phyloP scores from a whole-genome alignment of 176 grass and related monocot species.

The Zea mays region DNA sequence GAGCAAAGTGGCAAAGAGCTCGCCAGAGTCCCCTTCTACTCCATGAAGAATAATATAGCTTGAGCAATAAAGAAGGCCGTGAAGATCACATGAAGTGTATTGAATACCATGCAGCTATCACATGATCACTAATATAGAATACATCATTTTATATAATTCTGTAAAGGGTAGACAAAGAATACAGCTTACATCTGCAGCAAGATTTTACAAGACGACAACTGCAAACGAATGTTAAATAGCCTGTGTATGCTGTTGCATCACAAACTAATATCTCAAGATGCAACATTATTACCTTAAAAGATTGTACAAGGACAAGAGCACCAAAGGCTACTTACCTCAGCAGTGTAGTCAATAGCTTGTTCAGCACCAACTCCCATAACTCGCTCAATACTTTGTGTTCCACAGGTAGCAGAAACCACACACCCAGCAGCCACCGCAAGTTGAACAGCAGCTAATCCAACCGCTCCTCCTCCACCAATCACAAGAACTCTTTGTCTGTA shows the following conservation, averaged over 20 bases:
- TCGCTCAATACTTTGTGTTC: constrained; percentile 69
- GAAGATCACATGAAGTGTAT: not conserved
- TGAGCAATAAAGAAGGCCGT: not conserved
- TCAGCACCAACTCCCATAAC: constrained; percentile 77
- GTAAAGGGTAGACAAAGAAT: constrained; percentile 17
- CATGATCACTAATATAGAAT: constrained; percentile 6
- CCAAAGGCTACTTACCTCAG: constrained; percentile 53
- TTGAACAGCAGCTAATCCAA: constrained; percentile 85
- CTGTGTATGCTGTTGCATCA: not conserved
- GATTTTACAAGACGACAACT: constrained; percentile 15
- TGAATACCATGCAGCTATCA: constrained; percentile 13
- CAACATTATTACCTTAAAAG: constrained; percentile 13
- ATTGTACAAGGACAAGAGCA: not conserved
- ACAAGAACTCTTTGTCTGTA: constrained; percentile 80
- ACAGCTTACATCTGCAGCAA: not conserved
- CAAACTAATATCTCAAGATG: constrained; percentile 16
- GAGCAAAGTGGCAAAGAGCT: not conserved
- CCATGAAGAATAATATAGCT: constrained; percentile 19
- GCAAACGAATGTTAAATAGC: not conserved
- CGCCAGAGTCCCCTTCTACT: not conserved
- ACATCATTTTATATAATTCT: not conserved
- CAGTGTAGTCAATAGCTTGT: constrained; percentile 90
- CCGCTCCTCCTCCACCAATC: constrained; percentile 93
- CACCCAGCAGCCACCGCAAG: constrained; percentile 73
- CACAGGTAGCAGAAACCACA: constrained; percentile 79